Base-by-base conservation (phyloP, 1,284 basidiomycete genomes). In the Leccinum ponderosum region DNA sequence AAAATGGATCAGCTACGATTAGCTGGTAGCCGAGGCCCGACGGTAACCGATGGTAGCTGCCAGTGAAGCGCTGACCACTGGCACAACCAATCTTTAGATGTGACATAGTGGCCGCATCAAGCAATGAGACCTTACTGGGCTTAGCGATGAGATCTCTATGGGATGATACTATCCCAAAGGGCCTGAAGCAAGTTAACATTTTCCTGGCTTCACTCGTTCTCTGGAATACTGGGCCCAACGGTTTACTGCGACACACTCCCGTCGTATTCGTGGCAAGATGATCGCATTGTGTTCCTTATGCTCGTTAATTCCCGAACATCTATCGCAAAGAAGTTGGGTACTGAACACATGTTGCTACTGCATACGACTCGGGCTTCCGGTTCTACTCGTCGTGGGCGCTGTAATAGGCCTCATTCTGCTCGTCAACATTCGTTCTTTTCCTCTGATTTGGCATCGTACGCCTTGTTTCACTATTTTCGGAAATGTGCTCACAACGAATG, bases 401-500 rank as follows among this genome's bases (percentile, higher is more conserved):
- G 35, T 68, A 15, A 15, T 58, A 6, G 66, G 44, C 25, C 17
- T 82, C 11, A 59, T 83, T 27, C 64, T 83, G n/a, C 60, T 87
- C n/a, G 57, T 86, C 22, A 89, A 89, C 60, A 67, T 76, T 27
- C 79, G 83, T 8, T 84, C 85, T 1, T 80, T 84, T 70, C 87
- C 87, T 1, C 69, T 88, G n/a, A 73, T 75, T 27, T 89, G 87
- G 87, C 87, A 89, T 65, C 66, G 87, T 89, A 69, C 67, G 85
- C 79, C 9, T 52, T 12, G 8, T 17, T 29, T 22, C 52, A n/a
- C n/a, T 31, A 6, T 15, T 47, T 8, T 22, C 5, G n/a, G 29
- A n/a, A 31, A 31, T 15, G n/a, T 25, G 4, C 27, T 59, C 27
- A 58, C 25, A 20, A 35, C 22, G 37, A 22, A 8, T 14, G n/a